These are phyloP conservation scores for Penicillium sp. DNA, from an alignment of 2,329 filamentous ascomycete genomes.

Conservation along the genomic window DNA sequence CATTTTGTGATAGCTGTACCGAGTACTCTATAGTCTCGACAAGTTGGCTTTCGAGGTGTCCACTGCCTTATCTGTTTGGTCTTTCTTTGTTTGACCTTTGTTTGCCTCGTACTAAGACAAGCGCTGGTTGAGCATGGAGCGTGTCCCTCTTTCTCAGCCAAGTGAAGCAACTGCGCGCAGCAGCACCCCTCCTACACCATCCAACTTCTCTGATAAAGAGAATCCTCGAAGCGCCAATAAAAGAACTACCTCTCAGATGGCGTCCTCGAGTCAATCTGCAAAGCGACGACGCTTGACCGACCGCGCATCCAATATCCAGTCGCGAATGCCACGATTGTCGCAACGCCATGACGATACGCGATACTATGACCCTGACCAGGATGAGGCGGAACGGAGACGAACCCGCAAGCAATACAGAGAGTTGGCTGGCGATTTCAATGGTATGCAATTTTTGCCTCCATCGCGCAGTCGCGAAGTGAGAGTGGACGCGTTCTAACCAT, in stretches of 20 bases:
- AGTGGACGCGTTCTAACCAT: neutral
- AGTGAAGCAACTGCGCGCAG: constrained; percentile 8
- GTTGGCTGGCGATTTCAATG: constrained; percentile 57
- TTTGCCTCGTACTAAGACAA: constrained; percentile 10
- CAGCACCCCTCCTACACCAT: constrained; percentile 28
- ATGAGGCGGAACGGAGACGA: constrained; percentile 64
- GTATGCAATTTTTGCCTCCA: constrained; percentile 34
- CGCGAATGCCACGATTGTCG: constrained; percentile 26
- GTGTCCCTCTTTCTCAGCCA: constrained; percentile 14
- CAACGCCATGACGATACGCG: constrained; percentile 40
- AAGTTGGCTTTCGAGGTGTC: neutral
- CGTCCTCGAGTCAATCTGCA: constrained; percentile 18
- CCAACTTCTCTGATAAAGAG: constrained; percentile 47
- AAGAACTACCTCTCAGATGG: constrained; percentile 20
- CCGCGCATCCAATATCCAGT: constrained; percentile 27
- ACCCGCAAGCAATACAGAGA: constrained; percentile 66
- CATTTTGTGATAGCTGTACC: neutral
- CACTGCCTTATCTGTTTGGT: constrained; percentile 2
- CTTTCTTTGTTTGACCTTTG: constrained; percentile 7
- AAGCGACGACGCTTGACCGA: constrained; percentile 46
- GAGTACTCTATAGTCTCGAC: neutral
- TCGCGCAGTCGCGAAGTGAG: neutral
- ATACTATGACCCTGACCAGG: constrained; percentile 77
- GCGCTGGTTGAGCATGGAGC: constrained; percentile 28
- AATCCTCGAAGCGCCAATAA: constrained; percentile 44